Base-by-base conservation (phyloP, 306 rosid species). In the Myrica gale region DNA sequence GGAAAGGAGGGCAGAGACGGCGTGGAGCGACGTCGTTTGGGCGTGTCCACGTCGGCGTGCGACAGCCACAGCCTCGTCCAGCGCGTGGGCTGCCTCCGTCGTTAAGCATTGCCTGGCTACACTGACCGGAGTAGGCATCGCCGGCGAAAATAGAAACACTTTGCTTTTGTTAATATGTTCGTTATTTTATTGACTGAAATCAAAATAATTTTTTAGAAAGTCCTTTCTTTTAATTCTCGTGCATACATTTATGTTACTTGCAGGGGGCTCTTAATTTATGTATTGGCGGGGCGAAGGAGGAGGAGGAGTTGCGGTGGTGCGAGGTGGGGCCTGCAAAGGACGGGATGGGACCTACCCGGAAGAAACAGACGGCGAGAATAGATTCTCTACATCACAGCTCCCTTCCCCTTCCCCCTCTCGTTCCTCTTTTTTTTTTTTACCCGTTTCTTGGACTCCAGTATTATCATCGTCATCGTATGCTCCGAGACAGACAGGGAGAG, bases 1-100 rank as follows among this genome's bases (percentile, higher is more conserved):
- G 0, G 98, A 85, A 1, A 96, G 91, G 0, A 96, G 86, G 0
- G 99, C 98, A 2, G 98, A 90, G 6, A 96, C 82, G 0, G 97
- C 98, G 57, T 96, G 99, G 37, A 96, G 96, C 1, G 99, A 96
- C 32, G 98, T 92, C 45, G 98, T 96, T 20, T 92, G 99, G 1
- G 89, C 93, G 48, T 96, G 99, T 0, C 96, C 91, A 0, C 99
- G 91, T 2, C 98, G 91, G 43, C 96, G 90, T 2, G 99, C 99
- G 6, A 96, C 99, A 0, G 88, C 65, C 3, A 96, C 98, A 0
- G 99, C 97, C 83, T 96, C 97, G 87, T 96, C 97, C 3, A 96
- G 92, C 48, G 93, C 93, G 52, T 85, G 85, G 0, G 87, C 92
- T 0, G 99, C 96, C 21, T 96, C 99, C 5, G 90, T 19, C 0